Conservation (phyloP, 2,329 filamentous ascomycete genomes). For the Chaetomium globosum region DNA sequence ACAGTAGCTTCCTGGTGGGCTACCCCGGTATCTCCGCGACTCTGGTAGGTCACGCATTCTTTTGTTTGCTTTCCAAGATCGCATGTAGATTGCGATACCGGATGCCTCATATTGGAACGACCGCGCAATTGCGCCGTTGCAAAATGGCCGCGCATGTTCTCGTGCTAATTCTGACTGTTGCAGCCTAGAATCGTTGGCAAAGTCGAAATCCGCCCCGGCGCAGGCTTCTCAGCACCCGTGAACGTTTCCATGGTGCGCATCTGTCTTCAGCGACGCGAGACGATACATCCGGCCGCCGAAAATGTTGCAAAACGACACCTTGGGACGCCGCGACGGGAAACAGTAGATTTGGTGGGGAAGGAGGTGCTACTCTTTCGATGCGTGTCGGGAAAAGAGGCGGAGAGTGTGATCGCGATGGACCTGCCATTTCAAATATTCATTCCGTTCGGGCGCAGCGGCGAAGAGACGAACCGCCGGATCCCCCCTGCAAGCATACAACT, state of each 20-base stretch:
- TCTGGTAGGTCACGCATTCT: conserved; percentile 66
- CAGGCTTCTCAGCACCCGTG: conserved; percentile 85
- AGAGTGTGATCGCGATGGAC: conserved; percentile 93
- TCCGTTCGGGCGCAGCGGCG: conserved; percentile 86
- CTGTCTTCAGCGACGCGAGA: conserved; percentile 88
- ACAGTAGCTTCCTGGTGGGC: conserved; percentile 93
- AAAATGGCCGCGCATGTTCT: background rate
- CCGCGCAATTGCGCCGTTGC: background rate
- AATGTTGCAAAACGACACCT: conserved; percentile 91
- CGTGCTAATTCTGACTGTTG: conserved; percentile 27
- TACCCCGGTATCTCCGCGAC: conserved; percentile 98
- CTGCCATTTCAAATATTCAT: conserved; percentile 97
- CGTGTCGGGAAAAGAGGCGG: conserved; percentile 77
- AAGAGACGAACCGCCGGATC: conserved; percentile 85
- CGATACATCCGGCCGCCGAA: conserved; percentile 94
- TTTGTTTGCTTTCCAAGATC: conserved; percentile 15
- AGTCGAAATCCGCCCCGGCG: conserved; percentile 88
- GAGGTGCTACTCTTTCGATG: conserved; percentile 92
- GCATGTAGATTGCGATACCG: conserved; percentile 1
- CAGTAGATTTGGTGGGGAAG: conserved; percentile 90
- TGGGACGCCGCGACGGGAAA: conserved; percentile 85
- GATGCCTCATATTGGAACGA: background rate
- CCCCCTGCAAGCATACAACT: conserved; percentile 90
- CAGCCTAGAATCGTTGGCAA: conserved; percentile 97
- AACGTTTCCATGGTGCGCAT: conserved; percentile 91